Percentiles rank a stretch among this genome's conserved stretches.
Evolutionary conservation across 1,284 basidiomycete species (phyloP).

Genomic region (Entoloma clypeatum): DNA sequence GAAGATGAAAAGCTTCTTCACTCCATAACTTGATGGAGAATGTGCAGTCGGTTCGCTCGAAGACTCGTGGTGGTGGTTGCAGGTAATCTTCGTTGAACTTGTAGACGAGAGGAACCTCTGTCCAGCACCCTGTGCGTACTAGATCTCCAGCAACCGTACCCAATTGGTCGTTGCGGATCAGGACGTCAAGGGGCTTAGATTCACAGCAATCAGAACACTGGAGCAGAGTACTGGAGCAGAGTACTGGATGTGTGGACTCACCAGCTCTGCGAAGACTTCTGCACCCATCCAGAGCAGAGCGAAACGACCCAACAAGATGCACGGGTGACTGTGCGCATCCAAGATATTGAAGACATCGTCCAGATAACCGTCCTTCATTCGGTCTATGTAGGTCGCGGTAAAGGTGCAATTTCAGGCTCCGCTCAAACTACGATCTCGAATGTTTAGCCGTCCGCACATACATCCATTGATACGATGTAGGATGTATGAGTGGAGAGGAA

Average conservation of each 20-base stretch:
- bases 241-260: constrained; percentile 13
- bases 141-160: constrained; percentile 12
- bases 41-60: constrained; percentile 15
- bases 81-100: constrained; percentile 14
- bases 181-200: constrained; percentile 14
- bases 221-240: constrained; percentile 7
- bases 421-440: no score
- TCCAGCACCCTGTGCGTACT: constrained; percentile 9
- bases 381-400: not conserved
- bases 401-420: constrained; percentile 2
- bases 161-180: constrained; percentile 13
- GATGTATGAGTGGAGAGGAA: no score
- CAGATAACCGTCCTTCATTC: constrained; percentile 13
- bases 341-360: constrained; percentile 15
- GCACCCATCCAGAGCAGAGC: constrained; percentile 16
- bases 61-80: constrained; percentile 5
- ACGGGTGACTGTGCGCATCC: constrained; percentile 14
- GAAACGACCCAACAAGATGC: constrained; percentile 15
- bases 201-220: constrained; percentile 9
- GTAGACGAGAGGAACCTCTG: constrained; percentile 13
- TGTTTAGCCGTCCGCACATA: no score
- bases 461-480: no score
- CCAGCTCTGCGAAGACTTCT: constrained; percentile 10
- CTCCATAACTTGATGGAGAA: constrained; percentile 17
- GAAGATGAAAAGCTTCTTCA: constrained; percentile 14